Conservation (phyloP, 495 filamentous ascomycete species). For the Halenospora varia region DNA sequence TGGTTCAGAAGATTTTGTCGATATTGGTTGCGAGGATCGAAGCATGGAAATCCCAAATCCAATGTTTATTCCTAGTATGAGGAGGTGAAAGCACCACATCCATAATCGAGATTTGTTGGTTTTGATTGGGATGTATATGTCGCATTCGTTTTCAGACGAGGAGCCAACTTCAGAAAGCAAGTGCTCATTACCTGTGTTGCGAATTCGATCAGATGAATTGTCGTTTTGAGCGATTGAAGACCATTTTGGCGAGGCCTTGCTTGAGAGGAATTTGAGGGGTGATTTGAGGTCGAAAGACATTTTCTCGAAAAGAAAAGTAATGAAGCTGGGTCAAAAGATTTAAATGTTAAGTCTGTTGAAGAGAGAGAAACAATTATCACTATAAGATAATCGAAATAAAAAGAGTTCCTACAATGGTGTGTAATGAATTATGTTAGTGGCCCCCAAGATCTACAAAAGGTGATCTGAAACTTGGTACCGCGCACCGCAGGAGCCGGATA, state of each 20-base stretch:
- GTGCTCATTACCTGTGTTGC: background rate
- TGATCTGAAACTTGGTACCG: too few relatives aligned
- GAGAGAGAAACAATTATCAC: background rate
- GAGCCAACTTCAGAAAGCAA: background rate
- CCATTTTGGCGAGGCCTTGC: background rate
- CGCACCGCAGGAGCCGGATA: too few relatives aligned
- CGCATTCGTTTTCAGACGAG: background rate
- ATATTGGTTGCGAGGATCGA: background rate
- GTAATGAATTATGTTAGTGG: too few relatives aligned
- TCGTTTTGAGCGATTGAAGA: background rate
- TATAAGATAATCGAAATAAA: too few relatives aligned
- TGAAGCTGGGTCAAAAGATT: background rate
- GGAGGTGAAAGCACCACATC: background rate
- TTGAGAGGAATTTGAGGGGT: background rate
- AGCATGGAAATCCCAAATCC: background rate
- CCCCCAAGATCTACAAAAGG: too few relatives aligned
- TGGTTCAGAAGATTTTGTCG: background rate
- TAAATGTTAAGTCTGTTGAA: too few relatives aligned
- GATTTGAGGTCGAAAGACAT: background rate
- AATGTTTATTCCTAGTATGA: background rate
- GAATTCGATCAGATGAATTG: background rate
- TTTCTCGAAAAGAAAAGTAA: background rate
- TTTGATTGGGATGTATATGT: background rate
- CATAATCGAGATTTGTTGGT: background rate
- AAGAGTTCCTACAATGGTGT: too few relatives aligned